Evolutionary conservation across 495 filamentous ascomycete genomes (phyloP), one percentile per base, ranked within the genome.

Genomic region (Xylaria acuta): DNA sequence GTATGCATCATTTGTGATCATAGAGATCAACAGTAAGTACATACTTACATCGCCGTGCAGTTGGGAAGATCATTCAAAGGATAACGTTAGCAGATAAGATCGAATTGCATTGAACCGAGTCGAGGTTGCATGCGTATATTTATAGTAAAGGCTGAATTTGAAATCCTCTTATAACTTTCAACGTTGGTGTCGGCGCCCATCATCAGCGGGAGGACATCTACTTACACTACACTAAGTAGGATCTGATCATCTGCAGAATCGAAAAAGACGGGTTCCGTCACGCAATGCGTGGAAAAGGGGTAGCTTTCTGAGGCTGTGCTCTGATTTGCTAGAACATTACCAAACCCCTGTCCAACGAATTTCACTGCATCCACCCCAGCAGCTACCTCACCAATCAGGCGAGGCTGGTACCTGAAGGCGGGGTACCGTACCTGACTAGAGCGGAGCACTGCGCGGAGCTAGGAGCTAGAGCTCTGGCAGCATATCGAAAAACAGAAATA

Each of bases 211-310:
- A 60, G n/a, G 11, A 40, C 34, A 60, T 40, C 41, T 45, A 36
- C 34, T 36, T n/a, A n/a, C n/a, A n/a, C n/a, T n/a, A n/a, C n/a
- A n/a, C n/a, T n/a, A n/a, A n/a, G 12, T 16, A 38, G 34, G 58
- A 38, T 60, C 34, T 54, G 51, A 16, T 54, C 22, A 30, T 30
- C 11, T 2, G 12, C 12, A 12, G 34, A 38, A 53, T 36, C 3
- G 14, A 22, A 38, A 45, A 18, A 45, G 20, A 18, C 16, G 49
- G 49, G 36, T 51, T 56, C 22, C 34, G 56, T 64, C 38, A 40
- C 58, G 30, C 18, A 38, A 54, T 71, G 69, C 69, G 59, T 64
- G 56, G 45, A 64, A 71, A 64, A 71, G 59, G 69, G 69, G 69
- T 54, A 60, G 45, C 45, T 71, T 53, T 25, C 27, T 54, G n/a